Evolutionary conservation across 2,329 filamentous ascomycete genomes (phyloP).

Genomic region (Acephala macrosclerotiorum): DNA sequence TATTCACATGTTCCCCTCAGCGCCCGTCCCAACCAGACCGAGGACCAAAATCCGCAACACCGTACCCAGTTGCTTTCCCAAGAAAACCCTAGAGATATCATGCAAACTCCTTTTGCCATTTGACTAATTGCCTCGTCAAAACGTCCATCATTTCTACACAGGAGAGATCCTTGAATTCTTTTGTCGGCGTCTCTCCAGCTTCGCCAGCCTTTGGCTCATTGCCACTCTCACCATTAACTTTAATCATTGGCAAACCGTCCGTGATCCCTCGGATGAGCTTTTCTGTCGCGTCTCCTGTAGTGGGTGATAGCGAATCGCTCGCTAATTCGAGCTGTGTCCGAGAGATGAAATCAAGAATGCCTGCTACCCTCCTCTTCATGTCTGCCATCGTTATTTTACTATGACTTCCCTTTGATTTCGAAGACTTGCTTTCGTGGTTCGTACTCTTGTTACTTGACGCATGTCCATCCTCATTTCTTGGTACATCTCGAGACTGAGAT

Average conservation of each 20-base stretch:
- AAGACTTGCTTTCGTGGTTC: conserved; percentile 45
- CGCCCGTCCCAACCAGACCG: not conserved
- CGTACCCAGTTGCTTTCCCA: conserved; percentile 6
- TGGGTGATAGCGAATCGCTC: conserved; percentile 59
- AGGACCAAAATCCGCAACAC: not conserved
- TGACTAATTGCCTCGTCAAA: conserved; percentile 48
- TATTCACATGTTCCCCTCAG: conserved; percentile 3
- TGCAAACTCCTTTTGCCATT: conserved; percentile 46
- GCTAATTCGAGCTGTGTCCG: conserved; percentile 89
- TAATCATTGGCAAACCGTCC: conserved; percentile 44
- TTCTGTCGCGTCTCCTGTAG: conserved; percentile 48
- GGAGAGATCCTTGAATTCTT: conserved; percentile 76
- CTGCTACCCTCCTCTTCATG: conserved; percentile 83
- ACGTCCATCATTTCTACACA: conserved; percentile 50
- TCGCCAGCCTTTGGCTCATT: conserved; percentile 45
- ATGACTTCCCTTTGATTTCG: conserved; percentile 45
- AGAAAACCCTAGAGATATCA: conserved; percentile 23
- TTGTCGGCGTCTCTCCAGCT: conserved; percentile 38
- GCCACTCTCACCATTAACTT: conserved; percentile 47
- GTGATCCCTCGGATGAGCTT: conserved; percentile 46
- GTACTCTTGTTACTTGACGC: conserved; percentile 48
- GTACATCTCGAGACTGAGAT: conserved; percentile 56
- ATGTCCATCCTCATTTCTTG: conserved; percentile 54
- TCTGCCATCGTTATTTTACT: conserved; percentile 83
- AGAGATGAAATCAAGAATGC: conserved; percentile 88